These are phyloP conservation scores for Aphanomyces cochlioides DNA, from an alignment of 352 stramenopile species.

Conservation along the genomic window DNA sequence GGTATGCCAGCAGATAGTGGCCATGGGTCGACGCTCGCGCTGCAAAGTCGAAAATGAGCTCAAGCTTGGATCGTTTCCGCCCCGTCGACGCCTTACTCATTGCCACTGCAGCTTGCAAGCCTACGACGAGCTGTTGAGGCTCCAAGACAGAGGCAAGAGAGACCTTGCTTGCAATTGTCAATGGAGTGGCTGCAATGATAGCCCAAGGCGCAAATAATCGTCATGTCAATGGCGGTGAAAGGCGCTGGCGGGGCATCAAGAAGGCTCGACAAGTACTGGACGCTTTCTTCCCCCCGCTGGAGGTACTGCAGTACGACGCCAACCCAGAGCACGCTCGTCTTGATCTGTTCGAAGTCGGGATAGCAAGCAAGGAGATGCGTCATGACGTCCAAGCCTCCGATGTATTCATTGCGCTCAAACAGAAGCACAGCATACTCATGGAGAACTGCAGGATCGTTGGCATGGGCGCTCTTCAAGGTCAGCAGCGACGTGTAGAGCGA, in stretches of 20 bases:
- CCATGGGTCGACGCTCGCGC: constrained; percentile 41
- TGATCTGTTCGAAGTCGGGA: constrained; percentile 42
- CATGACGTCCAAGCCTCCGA: constrained; percentile 48
- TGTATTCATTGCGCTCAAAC: constrained; percentile 56
- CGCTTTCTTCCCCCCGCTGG: background rate
- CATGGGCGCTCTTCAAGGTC: constrained; percentile 14
- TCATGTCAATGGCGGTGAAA: constrained; percentile 12
- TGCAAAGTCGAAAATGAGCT: constrained; percentile 50
- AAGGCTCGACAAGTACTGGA: constrained; percentile 5
- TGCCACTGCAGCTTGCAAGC: constrained; percentile 41
- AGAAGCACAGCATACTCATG: constrained; percentile 59
- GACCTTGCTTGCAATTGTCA: constrained; percentile 14
- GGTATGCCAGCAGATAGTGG: constrained; percentile 55
- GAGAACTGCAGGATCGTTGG: constrained; percentile 43
- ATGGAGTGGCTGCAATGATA: constrained; percentile 3
- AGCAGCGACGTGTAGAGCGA: constrained; percentile 46
- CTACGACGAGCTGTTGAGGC: constrained; percentile 48
- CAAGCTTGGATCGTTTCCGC: constrained; percentile 40
- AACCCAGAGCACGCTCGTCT: constrained; percentile 48
- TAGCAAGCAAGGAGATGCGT: constrained; percentile 62
- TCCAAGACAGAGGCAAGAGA: constrained; percentile 34
- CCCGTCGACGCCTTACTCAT: constrained; percentile 14
- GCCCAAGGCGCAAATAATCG: constrained; percentile 6
- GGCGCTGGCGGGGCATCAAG: constrained; percentile 7
- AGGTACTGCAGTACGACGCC: constrained; percentile 18